These are phyloP conservation scores for Calonectria montana DNA, from an alignment of 2,329 filamentous ascomycete species.

Conservation along the genomic window DNA sequence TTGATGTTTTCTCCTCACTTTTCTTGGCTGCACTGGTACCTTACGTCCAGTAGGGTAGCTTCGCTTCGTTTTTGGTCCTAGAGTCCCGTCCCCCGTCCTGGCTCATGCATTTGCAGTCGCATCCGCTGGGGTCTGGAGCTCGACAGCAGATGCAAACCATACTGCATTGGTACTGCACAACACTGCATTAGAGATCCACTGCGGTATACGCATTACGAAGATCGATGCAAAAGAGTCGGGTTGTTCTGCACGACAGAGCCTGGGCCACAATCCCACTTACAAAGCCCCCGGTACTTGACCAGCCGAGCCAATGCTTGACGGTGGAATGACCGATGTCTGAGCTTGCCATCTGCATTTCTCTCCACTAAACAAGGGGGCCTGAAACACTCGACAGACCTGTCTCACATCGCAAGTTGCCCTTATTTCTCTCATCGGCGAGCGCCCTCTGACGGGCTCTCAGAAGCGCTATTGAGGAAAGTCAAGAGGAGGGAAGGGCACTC, in stretches of 20 bases:
- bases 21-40: background rate
- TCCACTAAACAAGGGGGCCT: conserved; percentile 27
- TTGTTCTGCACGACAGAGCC: conserved; percentile 38
- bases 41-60: background rate
- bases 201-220: conserved; percentile 35
- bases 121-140: conserved; percentile 21
- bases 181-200: conserved; percentile 42
- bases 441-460: conserved; percentile 25
- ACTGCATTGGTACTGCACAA: conserved; percentile 38
- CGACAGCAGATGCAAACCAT: conserved; percentile 30
- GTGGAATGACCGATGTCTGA: conserved; percentile 11
- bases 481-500: conserved; percentile 4
- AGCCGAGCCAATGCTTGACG: conserved; percentile 14
- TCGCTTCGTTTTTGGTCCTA: conserved; percentile 12
- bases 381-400: conserved; percentile 37
- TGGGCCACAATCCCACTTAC: conserved; percentile 23
- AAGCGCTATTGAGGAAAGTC: conserved; percentile 15
- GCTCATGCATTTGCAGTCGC: conserved; percentile 15
- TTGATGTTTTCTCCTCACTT: conserved; percentile 28
- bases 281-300: background rate
- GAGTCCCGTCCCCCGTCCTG: background rate
- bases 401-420: conserved; percentile 26
- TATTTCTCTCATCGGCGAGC: conserved; percentile 17
- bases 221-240: conserved; percentile 37
- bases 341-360: conserved; percentile 22